Conservation (phyloP, 1,284 basidiomycete species). For the Kalmanozyma brasiliensis region DNA sequence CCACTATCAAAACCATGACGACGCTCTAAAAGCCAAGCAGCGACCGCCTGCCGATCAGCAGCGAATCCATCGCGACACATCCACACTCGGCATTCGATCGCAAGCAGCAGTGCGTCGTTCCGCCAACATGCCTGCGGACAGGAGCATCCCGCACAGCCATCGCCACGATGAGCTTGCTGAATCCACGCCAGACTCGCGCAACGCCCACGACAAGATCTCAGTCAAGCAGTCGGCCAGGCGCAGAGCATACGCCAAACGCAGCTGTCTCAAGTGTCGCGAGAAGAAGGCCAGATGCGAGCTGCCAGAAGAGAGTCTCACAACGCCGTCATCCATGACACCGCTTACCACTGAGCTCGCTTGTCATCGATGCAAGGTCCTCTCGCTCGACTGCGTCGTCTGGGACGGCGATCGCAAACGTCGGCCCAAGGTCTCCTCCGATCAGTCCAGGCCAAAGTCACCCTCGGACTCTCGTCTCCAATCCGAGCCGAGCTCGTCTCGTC, state of each 20-base stretch:
- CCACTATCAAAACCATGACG: no score
- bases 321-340: conserved; percentile 44
- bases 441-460: not conserved
- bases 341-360: conserved; percentile 36
- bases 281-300: conserved; percentile 55
- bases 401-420: conserved; percentile 53
- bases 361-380: conserved; percentile 48
- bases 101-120: not conserved
- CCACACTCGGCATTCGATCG: not conserved
- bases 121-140: conserved; percentile 25
- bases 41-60: not conserved
- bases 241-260: conserved; percentile 52
- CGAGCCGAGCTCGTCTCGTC: conserved; percentile 17
- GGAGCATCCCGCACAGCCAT: conserved; percentile 3
- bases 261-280: conserved; percentile 54
- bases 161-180: conserved; percentile 17
- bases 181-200: not conserved
- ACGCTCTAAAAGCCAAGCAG: no score
- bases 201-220: conserved; percentile 2
- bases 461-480: conserved; percentile 5
- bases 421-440: conserved; percentile 20
- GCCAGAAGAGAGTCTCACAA: conserved; percentile 38
- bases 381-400: conserved; percentile 54
- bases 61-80: no score
- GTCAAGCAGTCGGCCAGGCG: conserved; percentile 35